Evolutionary conservation across 225 moss, liverwort and hornwort species (phyloP), one percentile per base, ranked within the genome.

Genomic region (Climacium dendroides): DNA sequence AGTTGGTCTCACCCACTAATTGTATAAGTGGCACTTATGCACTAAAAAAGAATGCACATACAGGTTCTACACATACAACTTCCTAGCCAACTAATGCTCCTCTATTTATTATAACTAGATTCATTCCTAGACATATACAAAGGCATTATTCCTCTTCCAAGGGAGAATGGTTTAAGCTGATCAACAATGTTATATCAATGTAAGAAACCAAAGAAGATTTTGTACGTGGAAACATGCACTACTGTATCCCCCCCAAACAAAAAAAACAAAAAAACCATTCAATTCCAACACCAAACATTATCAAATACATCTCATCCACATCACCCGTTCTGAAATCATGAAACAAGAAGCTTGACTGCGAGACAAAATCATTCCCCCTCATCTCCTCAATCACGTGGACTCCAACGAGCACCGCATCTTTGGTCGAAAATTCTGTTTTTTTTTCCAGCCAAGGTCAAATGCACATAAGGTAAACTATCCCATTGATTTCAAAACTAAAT

Each of bases 351-450:
- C 74, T 74, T 20, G 34, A 34, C 20, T 1, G 4, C 10, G 54
- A 18, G n/a, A 77, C 54, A 54, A 55, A 77, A 77, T 77, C 54
- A 77, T 77, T 53, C 54, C 15, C 2, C n/a, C 15, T 61, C 61
- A 29, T 35, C n/a, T 61, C 30, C 47, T 47, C 47, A 9, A 4
- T 29, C 73, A 73, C 2, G 7, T 47, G 19, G 30, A 6, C 47
- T 47, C 19, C 34, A 20, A 14, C 4, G 0, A 43, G 43, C 3
- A 3, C 22, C 7, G 8, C 5, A 2, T 34, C 50, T 20, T 7
- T 0, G 0, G 8, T 34, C 0, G 3, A 20, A 73, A 29, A 10
- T 6, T 47, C 18, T 0, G 2, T 4, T 48, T 4, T 12, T 15
- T 20, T 74, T 20, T 2, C 8, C 50, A 4, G 3, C 20, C 8